Conservation (phyloP, 1,284 basidiomycete genomes). For the Somion occarium region DNA sequence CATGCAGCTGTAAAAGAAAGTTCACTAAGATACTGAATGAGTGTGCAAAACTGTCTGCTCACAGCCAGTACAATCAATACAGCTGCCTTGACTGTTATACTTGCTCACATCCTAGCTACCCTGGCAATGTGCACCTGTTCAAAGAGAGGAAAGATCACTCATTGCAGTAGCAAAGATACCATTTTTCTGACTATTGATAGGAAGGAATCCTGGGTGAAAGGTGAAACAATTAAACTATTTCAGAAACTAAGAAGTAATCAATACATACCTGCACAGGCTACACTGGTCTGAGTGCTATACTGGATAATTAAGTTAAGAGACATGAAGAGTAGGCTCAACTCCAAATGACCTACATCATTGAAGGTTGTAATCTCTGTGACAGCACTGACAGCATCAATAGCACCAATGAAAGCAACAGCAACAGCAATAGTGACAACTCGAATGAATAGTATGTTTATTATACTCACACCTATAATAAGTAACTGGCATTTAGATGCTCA, state of each 20-base stretch:
- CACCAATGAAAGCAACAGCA: not conserved
- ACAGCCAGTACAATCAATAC: conserved; percentile 25
- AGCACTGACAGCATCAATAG: conserved; percentile 7
- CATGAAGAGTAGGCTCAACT: conserved; percentile 6
- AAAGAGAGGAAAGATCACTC: conserved; percentile 31
- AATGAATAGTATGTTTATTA: not conserved
- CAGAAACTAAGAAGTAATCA: not conserved
- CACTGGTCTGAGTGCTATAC: conserved; percentile 25
- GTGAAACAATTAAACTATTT: not conserved
- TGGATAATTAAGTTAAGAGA: conserved; percentile 12
- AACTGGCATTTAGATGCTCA: too few species aligned
- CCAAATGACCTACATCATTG: conserved; percentile 26
- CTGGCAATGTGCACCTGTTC: conserved; percentile 27
- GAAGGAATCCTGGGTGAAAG: conserved; percentile 18
- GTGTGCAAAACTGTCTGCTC: conserved; percentile 5
- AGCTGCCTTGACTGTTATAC: conserved; percentile 27
- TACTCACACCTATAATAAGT: not conserved
- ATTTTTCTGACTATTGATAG: conserved; percentile 27
- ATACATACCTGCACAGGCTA: conserved; percentile 25
- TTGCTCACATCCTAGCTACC: conserved; percentile 28
- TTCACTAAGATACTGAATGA: not conserved
- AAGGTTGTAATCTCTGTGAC: conserved; percentile 25
- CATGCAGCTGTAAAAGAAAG: conserved; percentile 16
- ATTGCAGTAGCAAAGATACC: conserved; percentile 30
- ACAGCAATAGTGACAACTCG: not conserved